phyloP scores from a whole-genome alignment of 2,329 filamentous ascomycete species.

The Helotiales sp. region DNA sequence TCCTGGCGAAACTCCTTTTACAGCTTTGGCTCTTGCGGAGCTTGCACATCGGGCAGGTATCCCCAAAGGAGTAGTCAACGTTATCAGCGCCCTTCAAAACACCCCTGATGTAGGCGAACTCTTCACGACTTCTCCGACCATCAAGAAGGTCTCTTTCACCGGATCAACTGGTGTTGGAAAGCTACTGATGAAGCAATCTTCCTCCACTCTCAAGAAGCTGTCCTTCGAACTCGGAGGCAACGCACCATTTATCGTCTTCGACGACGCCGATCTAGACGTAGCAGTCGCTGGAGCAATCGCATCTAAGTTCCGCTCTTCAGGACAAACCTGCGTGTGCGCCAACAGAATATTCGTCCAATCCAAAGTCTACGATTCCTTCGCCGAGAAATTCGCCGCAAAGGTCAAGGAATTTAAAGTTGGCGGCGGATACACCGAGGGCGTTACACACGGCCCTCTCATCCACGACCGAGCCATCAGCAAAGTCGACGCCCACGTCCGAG shows the following conservation, averaged over 20 bases:
- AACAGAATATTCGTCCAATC: conserved; percentile 83
- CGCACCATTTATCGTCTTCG: conserved; percentile 95
- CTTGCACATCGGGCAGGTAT: conserved; percentile 86
- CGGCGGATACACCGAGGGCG: conserved; percentile 69
- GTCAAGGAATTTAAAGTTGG: conserved; percentile 78
- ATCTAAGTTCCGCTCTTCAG: conserved; percentile 92
- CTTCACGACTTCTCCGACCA: conserved; percentile 74
- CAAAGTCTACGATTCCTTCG: conserved; percentile 78
- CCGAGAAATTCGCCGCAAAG: conserved; percentile 69
- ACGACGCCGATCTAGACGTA: conserved; percentile 86
- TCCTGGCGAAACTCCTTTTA: conserved; percentile 90
- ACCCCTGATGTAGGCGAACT: conserved; percentile 78
- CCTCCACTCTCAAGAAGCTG: conserved; percentile 78
- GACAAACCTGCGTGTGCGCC: conserved; percentile 93
- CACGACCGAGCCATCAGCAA: conserved; percentile 82
- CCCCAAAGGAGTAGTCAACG: conserved; percentile 87
- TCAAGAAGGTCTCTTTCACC: conserved; percentile 94
- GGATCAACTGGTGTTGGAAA: conserved; percentile 74
- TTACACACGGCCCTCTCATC: conserved; percentile 83
- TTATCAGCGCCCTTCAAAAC: conserved; percentile 80
- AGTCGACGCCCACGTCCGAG: conserved; percentile 78
- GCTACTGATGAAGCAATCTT: conserved; percentile 86
- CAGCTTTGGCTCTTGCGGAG: conserved; percentile 84
- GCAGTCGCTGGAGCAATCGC: conserved; percentile 83
- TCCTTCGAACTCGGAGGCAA: conserved; percentile 95